Percentiles rank a stretch among this genome's conserved stretches.
phyloP scores from a whole-genome alignment of 768 basidiomycete genomes.

The Cantharellus anzutake region DNA sequence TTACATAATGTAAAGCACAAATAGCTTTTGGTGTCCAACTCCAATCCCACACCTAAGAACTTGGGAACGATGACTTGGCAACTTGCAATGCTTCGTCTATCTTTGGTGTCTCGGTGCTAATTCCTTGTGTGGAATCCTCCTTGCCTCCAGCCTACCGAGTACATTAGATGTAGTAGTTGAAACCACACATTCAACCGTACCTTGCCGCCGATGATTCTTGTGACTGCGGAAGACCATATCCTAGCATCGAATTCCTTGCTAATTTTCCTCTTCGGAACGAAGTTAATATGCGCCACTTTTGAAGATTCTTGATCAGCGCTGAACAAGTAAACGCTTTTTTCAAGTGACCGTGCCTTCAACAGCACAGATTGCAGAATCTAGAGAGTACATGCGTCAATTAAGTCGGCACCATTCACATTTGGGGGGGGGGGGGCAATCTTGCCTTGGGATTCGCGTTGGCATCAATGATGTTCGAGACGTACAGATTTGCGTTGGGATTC shows the following conservation, averaged over 20 bases:
- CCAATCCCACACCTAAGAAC: too few species aligned
- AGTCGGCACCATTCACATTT: neutral
- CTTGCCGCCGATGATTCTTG: conserved; percentile 77
- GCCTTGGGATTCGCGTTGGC: conserved; percentile 81
- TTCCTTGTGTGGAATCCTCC: conserved; percentile 79
- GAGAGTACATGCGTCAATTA: neutral
- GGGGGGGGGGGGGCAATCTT: conserved; percentile 6
- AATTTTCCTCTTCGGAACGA: conserved; percentile 43
- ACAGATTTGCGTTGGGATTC: conserved; percentile 48
- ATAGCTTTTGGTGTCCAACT: too few species aligned
- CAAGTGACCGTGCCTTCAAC: conserved; percentile 57
- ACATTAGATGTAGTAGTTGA: neutral
- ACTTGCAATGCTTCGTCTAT: conserved; percentile 45
- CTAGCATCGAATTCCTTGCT: conserved; percentile 55
- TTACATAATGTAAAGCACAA: too few species aligned
- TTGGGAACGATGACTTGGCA: conserved; percentile 21
- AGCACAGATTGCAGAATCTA: conserved; percentile 62
- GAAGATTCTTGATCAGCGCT: conserved; percentile 46
- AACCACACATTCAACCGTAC: conserved; percentile 22
- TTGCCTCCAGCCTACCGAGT: conserved; percentile 71
- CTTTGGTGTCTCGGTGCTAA: conserved; percentile 46
- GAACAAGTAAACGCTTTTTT: conserved; percentile 78
- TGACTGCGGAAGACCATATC: conserved; percentile 66
- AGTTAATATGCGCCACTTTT: conserved; percentile 81
- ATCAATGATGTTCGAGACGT: conserved; percentile 42